A percentile compares a stretch with the other conserved stretches of the same genome.
Conservation (phyloP, 2,329 filamentous ascomycete species). For the Stagonosporopsis chrysanthemi region DNA sequence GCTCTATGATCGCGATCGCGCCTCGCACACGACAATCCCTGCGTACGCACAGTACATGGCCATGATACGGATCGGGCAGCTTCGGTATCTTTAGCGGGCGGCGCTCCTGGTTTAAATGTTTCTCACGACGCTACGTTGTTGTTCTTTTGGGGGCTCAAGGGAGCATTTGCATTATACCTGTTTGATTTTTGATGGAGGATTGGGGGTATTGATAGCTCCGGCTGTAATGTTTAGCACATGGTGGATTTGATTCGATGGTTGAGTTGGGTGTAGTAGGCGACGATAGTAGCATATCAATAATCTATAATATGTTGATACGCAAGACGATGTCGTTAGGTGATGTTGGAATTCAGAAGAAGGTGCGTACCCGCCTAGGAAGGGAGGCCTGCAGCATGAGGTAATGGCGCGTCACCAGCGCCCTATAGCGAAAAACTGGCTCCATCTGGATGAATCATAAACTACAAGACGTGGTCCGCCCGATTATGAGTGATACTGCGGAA, state of each 20-base stretch:
- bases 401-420: background rate
- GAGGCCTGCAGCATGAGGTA: background rate
- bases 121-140: slow-evolving; percentile 45
- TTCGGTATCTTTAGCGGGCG: slow-evolving; percentile 30
- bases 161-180: slow-evolving; percentile 21
- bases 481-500: too few species aligned
- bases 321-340: background rate
- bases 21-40: background rate
- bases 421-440: background rate
- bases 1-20: slow-evolving; percentile 46
- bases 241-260: background rate
- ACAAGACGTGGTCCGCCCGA: too few species aligned
- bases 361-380: background rate
- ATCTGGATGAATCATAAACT: too few species aligned
- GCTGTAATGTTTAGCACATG: slow-evolving; percentile 29
- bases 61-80: slow-evolving; percentile 6
- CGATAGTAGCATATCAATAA: slow-evolving; percentile 9
- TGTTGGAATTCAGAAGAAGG: background rate
- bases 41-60: slow-evolving; percentile 6
- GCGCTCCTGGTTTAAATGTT: slow-evolving; percentile 38
- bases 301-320: slow-evolving; percentile 16
- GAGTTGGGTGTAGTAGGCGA: background rate
- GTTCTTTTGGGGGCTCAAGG: slow-evolving; percentile 31
- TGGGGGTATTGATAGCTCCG: slow-evolving; percentile 22
- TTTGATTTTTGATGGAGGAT: slow-evolving; percentile 19